Evolutionary conservation across 2,329 filamentous ascomycete genomes (phyloP), one percentile per base, ranked within the genome.

Genomic region (Aureobasidium sp.): DNA sequence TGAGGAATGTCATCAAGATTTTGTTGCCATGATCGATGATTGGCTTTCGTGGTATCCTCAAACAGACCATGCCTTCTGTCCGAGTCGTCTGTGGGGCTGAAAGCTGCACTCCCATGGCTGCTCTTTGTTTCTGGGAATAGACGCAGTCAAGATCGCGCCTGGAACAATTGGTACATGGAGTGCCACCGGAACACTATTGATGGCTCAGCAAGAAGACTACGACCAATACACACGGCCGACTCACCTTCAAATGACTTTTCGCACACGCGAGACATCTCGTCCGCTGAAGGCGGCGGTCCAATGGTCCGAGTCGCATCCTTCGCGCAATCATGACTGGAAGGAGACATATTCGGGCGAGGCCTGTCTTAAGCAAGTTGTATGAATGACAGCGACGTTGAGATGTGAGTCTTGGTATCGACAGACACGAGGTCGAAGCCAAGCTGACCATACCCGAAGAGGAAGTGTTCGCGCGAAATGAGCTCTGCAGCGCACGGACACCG

Each of bases 381-480:
- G 46, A 12, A 50, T n/a, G 48, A 34, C 0, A 39, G 8, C 3
- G 6, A 20, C 27, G 50, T 20, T 5, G 34, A 26, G 3, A 17
- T 5, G 43, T 26, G 43, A 44, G 43, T 12, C 5, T 32, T 32
- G 10, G 9, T 3, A 7, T 15, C 13, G 1, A n/a, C 17, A 43
- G 4, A 27, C 1, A 46, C 24, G 13, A 36, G 5, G 34, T 20
- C 12, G 5, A 20, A 10, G 50, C 50, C 50, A 53, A 53, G 50
- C 5, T 12, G 34, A 53, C 50, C 5, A 53, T 27, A 17, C 50
- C 50, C 3, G 24, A 53, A 27, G 17, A 27, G 36, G 50, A 53
- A 53, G 50, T 34, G 50, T 53, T 53, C 50, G 50, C 50, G 50
- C 50, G 50, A 41, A 13, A 39, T 51, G 50, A 39, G 34, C 47